Percentiles rank a stretch among this genome's conserved stretches.
phyloP scores from a whole-genome alignment of 306 rosid genomes.

The Inga oerstediana region DNA sequence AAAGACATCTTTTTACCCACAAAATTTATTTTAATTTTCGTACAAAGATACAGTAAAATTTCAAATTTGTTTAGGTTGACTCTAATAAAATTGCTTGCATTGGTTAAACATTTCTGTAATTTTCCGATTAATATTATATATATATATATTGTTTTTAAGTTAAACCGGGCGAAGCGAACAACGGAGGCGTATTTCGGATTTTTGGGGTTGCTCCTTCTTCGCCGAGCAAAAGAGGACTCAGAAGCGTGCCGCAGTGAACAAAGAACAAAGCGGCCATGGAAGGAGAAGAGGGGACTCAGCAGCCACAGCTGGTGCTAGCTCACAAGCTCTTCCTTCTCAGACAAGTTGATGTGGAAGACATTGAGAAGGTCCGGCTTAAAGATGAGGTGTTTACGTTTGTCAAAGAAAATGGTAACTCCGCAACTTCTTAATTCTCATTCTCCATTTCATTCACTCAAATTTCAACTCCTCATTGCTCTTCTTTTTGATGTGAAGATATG shows the following conservation, averaged over 20 bases:
- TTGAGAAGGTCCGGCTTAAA: constrained; percentile 79
- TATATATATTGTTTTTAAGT: too few species aligned
- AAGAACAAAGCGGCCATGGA: constrained; percentile 51
- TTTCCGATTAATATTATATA: too few species aligned
- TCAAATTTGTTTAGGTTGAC: too few species aligned
- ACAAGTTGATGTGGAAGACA: constrained; percentile 81
- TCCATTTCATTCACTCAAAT: not conserved
- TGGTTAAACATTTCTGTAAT: too few species aligned
- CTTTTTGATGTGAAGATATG: constrained; percentile 60
- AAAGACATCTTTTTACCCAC: fast-evolving
- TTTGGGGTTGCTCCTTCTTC: constrained; percentile 24
- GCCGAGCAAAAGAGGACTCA: constrained; percentile 34
- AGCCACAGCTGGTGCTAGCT: constrained; percentile 81
- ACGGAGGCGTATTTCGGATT: not conserved
- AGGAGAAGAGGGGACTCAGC: constrained; percentile 81
- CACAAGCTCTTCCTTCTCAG: constrained; percentile 86
- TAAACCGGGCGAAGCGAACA: too few species aligned
- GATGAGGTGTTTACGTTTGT: constrained; percentile 80
- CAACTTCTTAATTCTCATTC: not conserved
- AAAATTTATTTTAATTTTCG: too few species aligned
- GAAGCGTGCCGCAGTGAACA: constrained; percentile 30
- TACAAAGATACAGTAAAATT: too few species aligned
- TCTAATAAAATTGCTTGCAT: too few species aligned
- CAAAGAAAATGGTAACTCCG: constrained; percentile 68
- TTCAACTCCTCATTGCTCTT: not conserved